phyloP scores from a whole-genome alignment of 768 basidiomycete species.

The Tylopilus plumbeoviolaceoides region DNA sequence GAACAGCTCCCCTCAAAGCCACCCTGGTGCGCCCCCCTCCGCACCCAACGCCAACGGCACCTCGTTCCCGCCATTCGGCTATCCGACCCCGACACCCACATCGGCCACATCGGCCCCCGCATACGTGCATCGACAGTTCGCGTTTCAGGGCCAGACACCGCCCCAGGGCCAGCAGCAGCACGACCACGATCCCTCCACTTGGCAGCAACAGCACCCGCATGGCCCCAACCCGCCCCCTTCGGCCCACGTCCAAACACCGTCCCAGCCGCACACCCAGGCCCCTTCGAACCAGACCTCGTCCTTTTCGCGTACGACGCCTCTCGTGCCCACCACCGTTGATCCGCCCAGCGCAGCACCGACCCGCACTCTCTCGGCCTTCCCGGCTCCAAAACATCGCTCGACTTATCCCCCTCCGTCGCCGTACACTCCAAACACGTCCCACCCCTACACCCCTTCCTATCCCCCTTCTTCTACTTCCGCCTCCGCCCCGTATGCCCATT shows the following conservation, averaged over 20 bases:
- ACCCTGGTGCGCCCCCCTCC: not conserved
- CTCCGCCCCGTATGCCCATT: constrained; percentile 18
- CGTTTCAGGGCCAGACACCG: constrained; percentile 20
- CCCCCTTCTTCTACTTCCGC: constrained; percentile 16
- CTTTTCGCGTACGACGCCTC: constrained; percentile 25
- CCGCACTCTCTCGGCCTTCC: constrained; percentile 11
- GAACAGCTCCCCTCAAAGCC: not conserved
- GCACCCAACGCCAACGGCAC: constrained; percentile 13
- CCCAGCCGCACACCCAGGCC: constrained; percentile 18
- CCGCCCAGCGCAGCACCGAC: constrained; percentile 4
- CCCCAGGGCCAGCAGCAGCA: constrained; percentile 20
- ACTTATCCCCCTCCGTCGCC: constrained; percentile 19
- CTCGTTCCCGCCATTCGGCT: constrained; percentile 18
- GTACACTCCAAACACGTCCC: constrained; percentile 18
- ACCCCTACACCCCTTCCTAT: constrained; percentile 13
- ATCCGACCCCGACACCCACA: constrained; percentile 22
- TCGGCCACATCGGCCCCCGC: constrained; percentile 18
- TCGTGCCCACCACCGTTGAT: constrained; percentile 30
- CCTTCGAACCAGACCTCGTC: constrained; percentile 12
- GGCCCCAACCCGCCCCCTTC: constrained; percentile 5
- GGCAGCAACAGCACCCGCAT: constrained; percentile 26
- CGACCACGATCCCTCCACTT: constrained; percentile 13
- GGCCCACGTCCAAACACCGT: constrained; percentile 15
- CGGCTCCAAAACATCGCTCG: constrained; percentile 21
- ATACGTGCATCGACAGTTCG: constrained; percentile 21